A percentile compares a stretch with the other conserved stretches of the same genome.
Conservation (phyloP, 2,329 filamentous ascomycete species). For the Ascochyta pisi region DNA sequence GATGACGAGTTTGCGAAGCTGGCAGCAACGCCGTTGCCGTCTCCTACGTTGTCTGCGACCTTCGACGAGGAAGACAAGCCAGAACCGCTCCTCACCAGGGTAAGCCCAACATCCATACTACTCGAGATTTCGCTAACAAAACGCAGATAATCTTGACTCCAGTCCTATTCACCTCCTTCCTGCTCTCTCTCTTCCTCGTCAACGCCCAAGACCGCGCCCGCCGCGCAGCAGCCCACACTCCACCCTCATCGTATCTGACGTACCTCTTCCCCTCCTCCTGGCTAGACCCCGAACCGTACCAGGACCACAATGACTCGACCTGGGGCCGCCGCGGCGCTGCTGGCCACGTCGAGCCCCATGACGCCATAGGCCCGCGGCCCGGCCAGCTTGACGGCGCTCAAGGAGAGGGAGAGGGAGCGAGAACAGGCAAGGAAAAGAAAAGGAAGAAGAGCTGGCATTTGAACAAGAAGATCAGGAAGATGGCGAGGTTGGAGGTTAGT, state of each 20-base stretch:
- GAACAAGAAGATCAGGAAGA: conserved; percentile 57
- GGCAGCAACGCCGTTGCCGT: conserved; percentile 29
- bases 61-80: conserved; percentile 23
- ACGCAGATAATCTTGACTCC: conserved; percentile 64
- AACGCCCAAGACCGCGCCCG: conserved; percentile 63
- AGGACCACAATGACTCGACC: conserved; percentile 43
- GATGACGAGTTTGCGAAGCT: conserved; percentile 43
- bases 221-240: conserved; percentile 51
- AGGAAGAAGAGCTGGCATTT: conserved; percentile 46
- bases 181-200: conserved; percentile 69
- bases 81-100: conserved; percentile 35
- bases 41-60: conserved; percentile 31
- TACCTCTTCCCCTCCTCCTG: conserved; percentile 37
- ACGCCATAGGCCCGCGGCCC: conserved; percentile 23
- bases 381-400: conserved; percentile 4
- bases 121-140: background rate
- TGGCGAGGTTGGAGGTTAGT: conserved; percentile 67
- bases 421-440: conserved; percentile 18
- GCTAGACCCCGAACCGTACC: conserved; percentile 55
- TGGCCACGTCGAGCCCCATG: conserved; percentile 32
- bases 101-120: conserved; percentile 15
- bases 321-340: conserved; percentile 26
- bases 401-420: background rate
- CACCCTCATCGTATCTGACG: conserved; percentile 25
- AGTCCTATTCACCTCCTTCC: conserved; percentile 68